phyloP scores from a whole-genome alignment of 352 stramenopile genomes.

The Elongisporangium anandrum region DNA sequence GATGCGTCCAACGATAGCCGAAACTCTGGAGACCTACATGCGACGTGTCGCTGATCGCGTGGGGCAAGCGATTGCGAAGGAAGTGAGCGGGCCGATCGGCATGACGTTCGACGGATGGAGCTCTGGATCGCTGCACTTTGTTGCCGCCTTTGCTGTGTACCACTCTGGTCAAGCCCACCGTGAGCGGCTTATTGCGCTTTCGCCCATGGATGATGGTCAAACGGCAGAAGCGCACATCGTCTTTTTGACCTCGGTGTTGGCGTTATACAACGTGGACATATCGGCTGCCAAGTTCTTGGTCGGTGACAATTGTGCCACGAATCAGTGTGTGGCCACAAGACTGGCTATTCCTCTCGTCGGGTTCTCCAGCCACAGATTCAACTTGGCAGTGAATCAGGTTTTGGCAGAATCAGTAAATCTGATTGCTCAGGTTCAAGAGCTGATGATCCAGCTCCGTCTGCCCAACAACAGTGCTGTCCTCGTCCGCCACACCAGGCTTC shows the following conservation, averaged over 20 bases:
- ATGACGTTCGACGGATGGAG: slow-evolving; percentile 17
- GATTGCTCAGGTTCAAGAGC: slow-evolving; percentile 7
- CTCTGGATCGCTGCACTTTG: slow-evolving; percentile 5
- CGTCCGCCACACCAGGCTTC: slow-evolving; percentile 5
- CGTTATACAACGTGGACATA: slow-evolving; percentile 4
- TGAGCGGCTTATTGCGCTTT: slow-evolving; percentile 8
- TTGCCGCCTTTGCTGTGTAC: slow-evolving; percentile 10
- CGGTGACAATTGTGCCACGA: slow-evolving; percentile 6
- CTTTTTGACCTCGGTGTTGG: slow-evolving; percentile 1
- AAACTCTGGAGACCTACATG: slow-evolving; percentile 8
- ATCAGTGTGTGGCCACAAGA: slow-evolving; percentile 1
- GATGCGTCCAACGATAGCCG: slow-evolving; percentile 4
- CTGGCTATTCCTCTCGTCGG: slow-evolving; percentile 2
- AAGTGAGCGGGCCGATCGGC: slow-evolving; percentile 11
- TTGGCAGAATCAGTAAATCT: slow-evolving; percentile 6
- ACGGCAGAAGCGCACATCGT: slow-evolving; percentile 3
- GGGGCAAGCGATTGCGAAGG: slow-evolving; percentile 2
- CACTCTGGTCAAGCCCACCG: neutral
- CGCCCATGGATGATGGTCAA: slow-evolving; percentile 7
- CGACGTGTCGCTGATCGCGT: slow-evolving; percentile 5
- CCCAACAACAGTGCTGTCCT: slow-evolving; percentile 7
- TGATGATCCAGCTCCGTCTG: slow-evolving; percentile 6
- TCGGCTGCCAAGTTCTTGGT: slow-evolving; percentile 4
- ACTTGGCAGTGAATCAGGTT: slow-evolving; percentile 5
- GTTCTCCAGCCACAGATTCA: slow-evolving; percentile 3